Evolutionary conservation across 257 asterid genomes (phyloP).

Genomic region (Ehretia macrophylla): DNA sequence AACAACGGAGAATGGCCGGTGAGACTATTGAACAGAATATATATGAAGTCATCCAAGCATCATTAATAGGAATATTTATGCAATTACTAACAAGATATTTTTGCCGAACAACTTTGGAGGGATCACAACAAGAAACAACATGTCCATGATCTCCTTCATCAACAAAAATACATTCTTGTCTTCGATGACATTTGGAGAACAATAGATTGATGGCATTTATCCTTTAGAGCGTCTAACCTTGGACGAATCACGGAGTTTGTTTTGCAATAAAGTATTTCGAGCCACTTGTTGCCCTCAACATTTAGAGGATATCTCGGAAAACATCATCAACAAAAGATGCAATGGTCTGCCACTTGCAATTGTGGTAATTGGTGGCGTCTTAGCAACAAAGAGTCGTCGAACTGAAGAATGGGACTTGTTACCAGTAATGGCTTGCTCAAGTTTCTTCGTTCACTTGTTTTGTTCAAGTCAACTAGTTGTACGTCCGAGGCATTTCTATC

Average conservation of each 20-base stretch:
- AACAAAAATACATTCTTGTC: too few relatives aligned
- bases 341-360: too few relatives aligned
- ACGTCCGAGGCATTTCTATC: neutral
- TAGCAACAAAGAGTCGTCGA: neutral
- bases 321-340: neutral
- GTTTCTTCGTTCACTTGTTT: constrained; percentile 2
- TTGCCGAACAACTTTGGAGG: neutral
- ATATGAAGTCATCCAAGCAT: too few relatives aligned
- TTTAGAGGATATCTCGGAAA: neutral
- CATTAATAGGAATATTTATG: too few relatives aligned
- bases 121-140: neutral
- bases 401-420: neutral
- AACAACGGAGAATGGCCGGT: too few relatives aligned
- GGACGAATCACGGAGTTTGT: neutral
- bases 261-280: neutral
- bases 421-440: neutral
- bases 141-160: too few relatives aligned
- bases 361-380: neutral
- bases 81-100: neutral
- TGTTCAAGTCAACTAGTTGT: neutral
- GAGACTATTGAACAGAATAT: too few relatives aligned
- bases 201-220: constrained; percentile 4
- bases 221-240: neutral
- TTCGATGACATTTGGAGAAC: too few relatives aligned
- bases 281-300: constrained; percentile 11